phyloP scores from a whole-genome alignment of 345 rosid genomes.

The Cardiospermum halicacabum region DNA sequence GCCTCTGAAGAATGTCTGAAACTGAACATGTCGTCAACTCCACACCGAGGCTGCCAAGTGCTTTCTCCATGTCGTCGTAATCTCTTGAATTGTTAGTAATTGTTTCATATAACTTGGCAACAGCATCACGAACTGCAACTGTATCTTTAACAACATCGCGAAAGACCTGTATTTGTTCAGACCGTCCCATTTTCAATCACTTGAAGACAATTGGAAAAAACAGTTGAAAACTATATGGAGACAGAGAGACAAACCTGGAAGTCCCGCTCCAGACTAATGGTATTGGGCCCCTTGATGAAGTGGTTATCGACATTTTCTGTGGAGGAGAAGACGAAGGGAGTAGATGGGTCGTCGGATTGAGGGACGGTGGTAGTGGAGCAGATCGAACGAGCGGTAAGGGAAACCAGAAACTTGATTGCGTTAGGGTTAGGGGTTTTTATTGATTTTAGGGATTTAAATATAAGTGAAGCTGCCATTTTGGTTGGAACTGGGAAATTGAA shows the following conservation, averaged over 20 bases:
- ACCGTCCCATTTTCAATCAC: neutral
- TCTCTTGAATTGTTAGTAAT: slow-evolving; percentile 41
- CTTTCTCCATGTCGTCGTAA: slow-evolving; percentile 48
- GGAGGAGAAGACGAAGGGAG: slow-evolving; percentile 45
- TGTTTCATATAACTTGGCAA: slow-evolving; percentile 40
- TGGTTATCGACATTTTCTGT: slow-evolving; percentile 33
- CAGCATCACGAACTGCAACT: slow-evolving; percentile 35
- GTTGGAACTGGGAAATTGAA: neutral
- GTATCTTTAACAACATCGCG: slow-evolving; percentile 15
- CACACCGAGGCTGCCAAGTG: slow-evolving; percentile 48
- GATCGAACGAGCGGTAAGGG: slow-evolving; percentile 29
- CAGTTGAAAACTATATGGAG: neutral
- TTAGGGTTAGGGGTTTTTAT: slow-evolving; percentile 23
- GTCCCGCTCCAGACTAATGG: slow-evolving; percentile 93
- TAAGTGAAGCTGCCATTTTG: slow-evolving; percentile 37
- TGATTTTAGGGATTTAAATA: slow-evolving; percentile 40
- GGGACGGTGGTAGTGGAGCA: slow-evolving; percentile 35
- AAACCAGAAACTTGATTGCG: neutral
- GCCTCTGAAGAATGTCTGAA: slow-evolving; percentile 52
- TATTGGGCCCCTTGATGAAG: slow-evolving; percentile 50
- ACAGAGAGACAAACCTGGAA: slow-evolving; percentile 54
- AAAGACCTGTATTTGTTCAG: too few species aligned
- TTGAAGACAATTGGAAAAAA: neutral
- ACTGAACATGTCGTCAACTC: slow-evolving; percentile 57
- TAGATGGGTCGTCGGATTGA: slow-evolving; percentile 33